Evolutionary conservation across 192 early-diverging fungal species (phyloP).

Genomic region (Coemansia sp.): DNA sequence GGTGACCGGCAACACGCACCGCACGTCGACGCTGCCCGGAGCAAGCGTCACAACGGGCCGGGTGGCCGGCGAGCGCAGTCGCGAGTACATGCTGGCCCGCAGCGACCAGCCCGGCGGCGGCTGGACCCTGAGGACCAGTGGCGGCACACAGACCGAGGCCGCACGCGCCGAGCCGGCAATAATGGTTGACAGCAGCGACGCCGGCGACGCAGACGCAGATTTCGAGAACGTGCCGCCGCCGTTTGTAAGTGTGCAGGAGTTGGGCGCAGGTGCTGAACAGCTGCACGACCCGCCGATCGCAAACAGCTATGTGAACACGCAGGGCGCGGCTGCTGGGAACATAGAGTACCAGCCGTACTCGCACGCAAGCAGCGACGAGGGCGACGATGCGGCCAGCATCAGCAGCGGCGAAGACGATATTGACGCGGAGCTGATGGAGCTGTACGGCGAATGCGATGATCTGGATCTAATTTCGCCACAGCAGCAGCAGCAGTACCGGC

Average conservation of each 20-base stretch:
- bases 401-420: slow-evolving; percentile 1
- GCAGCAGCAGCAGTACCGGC: slow-evolving; percentile 16
- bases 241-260: not conserved
- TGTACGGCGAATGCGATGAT: slow-evolving; percentile 19
- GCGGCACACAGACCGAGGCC: not conserved
- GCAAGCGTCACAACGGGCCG: slow-evolving; percentile 50
- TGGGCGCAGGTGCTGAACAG: not conserved
- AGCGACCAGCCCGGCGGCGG: slow-evolving; percentile 70
- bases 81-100: slow-evolving; percentile 83
- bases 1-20: slow-evolving; percentile 45
- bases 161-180: slow-evolving; percentile 4
- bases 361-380: slow-evolving; percentile 15
- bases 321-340: not conserved
- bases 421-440: slow-evolving; percentile 11
- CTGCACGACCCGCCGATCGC: not conserved
- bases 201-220: slow-evolving; percentile 48
- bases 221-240: slow-evolving; percentile 53
- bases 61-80: slow-evolving; percentile 77
- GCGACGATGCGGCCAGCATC: not conserved
- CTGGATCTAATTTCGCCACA: slow-evolving; percentile 9
- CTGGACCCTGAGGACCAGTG: slow-evolving; percentile 58
- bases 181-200: slow-evolving; percentile 16
- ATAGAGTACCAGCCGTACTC: slow-evolving; percentile 11
- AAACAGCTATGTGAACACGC: not conserved
- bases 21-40: slow-evolving; percentile 2